Base-by-base conservation (phyloP, 2,329 filamentous ascomycete species). In the Clonostachys rosea region DNA sequence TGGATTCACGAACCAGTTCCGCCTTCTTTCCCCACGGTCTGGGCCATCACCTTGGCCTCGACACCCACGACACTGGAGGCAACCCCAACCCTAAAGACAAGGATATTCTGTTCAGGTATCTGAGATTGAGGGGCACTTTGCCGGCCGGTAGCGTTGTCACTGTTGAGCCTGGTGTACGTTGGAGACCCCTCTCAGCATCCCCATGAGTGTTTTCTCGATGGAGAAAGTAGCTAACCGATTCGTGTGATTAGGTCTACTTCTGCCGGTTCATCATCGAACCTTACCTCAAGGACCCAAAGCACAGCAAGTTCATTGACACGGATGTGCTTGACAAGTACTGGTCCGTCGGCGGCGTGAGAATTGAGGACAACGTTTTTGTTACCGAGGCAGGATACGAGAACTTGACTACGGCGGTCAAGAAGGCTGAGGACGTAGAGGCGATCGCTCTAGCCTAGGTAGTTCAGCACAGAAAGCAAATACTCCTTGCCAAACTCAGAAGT, bases 1-100 rank as follows among this genome's bases (percentile, higher is more conserved):
- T 95, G 50, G 78, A 83, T 54, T 82, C 81, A 40, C 78, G 91
- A 47, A 89, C 90, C n/a, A 92, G 87, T 58, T 83, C 87, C 20
- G 91, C 91, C 2, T 96, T 96, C 72, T 89, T 96, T 60, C 91
- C 91, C 2, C 91, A 96, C 63, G 91, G 91, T 1, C 71, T 96
- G 1, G 91, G 91, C 0, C 91, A 96, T 66, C 92, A 95, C 63
- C 73, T 96, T 10, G 91, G 91, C 52, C 86, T 96, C 78, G 91
- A 96, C 63, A 95, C 91, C 3, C 91, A 96, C 64, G 91, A 96
- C 60, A 87, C 84, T 0, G 87, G 87, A 50, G 89, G 88, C 18
- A 84, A 90, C 62, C 75, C 87, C 35, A 86, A 91, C 65, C 89
- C 88, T 57, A 74, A 74, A 9, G 94, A 99, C 61, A 72, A 78